Base-by-base conservation (phyloP, 1,284 basidiomycete genomes). In the Peniophora sp. region DNA sequence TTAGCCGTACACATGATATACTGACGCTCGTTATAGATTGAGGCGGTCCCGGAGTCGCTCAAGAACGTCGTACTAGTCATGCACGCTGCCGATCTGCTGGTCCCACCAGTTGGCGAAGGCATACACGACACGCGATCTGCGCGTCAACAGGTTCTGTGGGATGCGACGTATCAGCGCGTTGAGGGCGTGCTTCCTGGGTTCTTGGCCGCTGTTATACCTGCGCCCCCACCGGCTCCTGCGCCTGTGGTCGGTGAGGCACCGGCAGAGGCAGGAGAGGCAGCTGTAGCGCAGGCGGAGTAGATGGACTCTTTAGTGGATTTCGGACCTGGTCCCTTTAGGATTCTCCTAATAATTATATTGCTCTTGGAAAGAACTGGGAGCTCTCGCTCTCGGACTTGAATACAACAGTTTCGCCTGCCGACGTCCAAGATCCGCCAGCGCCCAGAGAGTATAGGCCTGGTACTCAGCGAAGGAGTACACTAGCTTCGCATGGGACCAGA, bases 61-160 rank as follows among this genome's bases (percentile, higher is more conserved):
- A 99, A 99, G 71, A 99, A 99, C 65, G 90, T 97, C 32, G 70
- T 99, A 22, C 78, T 99, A 48, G 97, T 99, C 44, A 96, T 99
- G 93, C 85, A 95, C 62, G 89, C 92, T 1, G 85, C 86, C 0
- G 78, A 80, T 3, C 81, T 96, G 50, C 78, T 98, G 19, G 75
- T 92, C 3, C 88, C 89, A 1, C 86, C 89, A 8, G 71, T 75
- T 22, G 58, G 68, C 2, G 59, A 64, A 1, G 75, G 77, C 49
- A 66, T 71, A 32, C n/a, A 41, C n/a, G 74, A 83, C 53, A 61
- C 69, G 38, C 78, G 86, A 45, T 76, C 78, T 47, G 78, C 83
- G 45, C 77, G 77, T 49, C 91, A 94, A 60, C 77, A 76, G 52
- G 83, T 81, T 0, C 68, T 97, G 41, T 97, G 94, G 93, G 77